Conservation (phyloP, 306 rosid genomes). For the Neltuma alba region DNA sequence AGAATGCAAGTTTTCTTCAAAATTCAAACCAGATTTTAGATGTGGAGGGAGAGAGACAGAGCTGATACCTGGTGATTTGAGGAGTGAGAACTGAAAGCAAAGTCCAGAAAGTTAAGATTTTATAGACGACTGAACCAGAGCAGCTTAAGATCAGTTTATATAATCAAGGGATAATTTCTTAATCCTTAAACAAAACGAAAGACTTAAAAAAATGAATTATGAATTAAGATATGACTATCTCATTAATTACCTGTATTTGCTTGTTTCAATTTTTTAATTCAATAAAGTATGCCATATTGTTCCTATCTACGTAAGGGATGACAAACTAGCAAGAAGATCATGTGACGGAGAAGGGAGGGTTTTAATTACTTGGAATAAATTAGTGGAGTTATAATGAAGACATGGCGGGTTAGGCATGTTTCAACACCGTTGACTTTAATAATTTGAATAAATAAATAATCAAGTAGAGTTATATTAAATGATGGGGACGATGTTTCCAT, state of each 20-base stretch:
- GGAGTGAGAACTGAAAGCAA: background rate
- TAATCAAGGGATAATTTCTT: background rate
- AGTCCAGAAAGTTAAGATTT: background rate
- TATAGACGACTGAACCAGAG: background rate
- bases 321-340: background rate
- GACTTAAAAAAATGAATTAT: background rate
- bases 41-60: background rate
- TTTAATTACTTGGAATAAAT: background rate
- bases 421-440: background rate
- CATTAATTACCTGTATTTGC: background rate
- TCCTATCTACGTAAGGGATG: background rate
- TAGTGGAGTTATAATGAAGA: background rate
- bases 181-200: background rate
- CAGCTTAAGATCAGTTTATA: background rate
- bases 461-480: background rate
- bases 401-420: too few relatives aligned
- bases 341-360: background rate
- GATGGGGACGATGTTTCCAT: background rate
- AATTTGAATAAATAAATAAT: background rate
- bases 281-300: background rate
- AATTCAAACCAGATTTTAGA: background rate
- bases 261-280: background rate
- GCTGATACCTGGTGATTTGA: background rate
- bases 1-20: background rate
- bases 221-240: background rate